Percentiles rank a stretch among this genome's conserved stretches.
Conservation (phyloP, 2,329 filamentous ascomycete species). For the Neofusicoccum parvum region DNA sequence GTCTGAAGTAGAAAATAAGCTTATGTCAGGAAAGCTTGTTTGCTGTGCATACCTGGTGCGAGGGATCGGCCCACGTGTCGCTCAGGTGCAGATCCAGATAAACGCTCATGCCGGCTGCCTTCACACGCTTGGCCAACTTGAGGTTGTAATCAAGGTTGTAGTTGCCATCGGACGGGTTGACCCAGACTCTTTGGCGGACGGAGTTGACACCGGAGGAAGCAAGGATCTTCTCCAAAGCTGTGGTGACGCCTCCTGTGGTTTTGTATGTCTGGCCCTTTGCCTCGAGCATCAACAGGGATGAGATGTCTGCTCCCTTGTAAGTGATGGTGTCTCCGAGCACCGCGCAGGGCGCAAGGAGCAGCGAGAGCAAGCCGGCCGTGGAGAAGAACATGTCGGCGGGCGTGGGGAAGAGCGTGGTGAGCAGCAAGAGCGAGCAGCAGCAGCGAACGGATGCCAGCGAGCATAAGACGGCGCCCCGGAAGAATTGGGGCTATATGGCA, state of each 20-base stretch:
- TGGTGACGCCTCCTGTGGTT: constrained; percentile 53
- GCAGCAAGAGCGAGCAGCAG: background rate
- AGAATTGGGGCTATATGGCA: background rate
- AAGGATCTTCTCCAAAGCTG: constrained; percentile 66
- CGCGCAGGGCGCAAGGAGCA: constrained; percentile 7
- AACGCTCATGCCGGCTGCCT: constrained; percentile 62
- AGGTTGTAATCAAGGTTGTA: constrained; percentile 74
- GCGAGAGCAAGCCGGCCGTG: background rate
- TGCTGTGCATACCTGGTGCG: constrained; percentile 51
- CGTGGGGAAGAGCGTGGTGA: background rate
- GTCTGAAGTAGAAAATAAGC: constrained; percentile 26
- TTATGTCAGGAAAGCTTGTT: background rate
- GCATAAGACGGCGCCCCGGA: background rate
- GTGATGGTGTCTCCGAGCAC: constrained; percentile 42
- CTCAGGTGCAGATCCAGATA: constrained; percentile 69
- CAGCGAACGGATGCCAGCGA: background rate
- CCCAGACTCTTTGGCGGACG: constrained; percentile 72
- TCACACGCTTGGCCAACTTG: constrained; percentile 63
- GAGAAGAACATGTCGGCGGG: background rate
- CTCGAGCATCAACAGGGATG: constrained; percentile 67
- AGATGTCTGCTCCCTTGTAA: constrained; percentile 71
- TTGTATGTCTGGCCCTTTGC: constrained; percentile 63
- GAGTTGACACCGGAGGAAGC: constrained; percentile 66
- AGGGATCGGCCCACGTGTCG: constrained; percentile 72
- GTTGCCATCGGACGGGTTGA: constrained; percentile 56